Percentiles rank a stretch among this genome's conserved stretches.
phyloP scores from a whole-genome alignment of 2,329 filamentous ascomycete species.

The Beauveria scarabaeidicola region DNA sequence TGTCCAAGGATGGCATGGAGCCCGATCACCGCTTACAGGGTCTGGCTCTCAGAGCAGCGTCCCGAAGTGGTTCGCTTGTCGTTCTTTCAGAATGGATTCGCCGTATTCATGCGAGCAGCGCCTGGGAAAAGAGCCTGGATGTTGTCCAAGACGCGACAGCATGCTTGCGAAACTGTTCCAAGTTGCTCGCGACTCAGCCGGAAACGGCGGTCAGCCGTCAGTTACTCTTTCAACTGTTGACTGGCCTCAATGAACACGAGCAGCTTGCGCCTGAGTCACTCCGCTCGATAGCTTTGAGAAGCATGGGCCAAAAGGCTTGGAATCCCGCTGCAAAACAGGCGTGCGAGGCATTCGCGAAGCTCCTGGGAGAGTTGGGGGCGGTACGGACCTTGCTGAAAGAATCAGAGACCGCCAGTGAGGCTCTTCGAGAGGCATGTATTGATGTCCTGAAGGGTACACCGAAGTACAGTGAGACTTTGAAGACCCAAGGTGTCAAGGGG shows the following conservation, averaged over 20 bases:
- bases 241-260: conserved; percentile 19
- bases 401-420: conserved; percentile 11
- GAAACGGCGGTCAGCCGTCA: conserved; percentile 14
- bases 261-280: conserved; percentile 18
- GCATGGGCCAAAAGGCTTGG: conserved; percentile 4
- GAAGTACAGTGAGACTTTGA: conserved; percentile 1
- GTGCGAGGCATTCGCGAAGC: conserved; percentile 20
- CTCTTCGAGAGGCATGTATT: not conserved
- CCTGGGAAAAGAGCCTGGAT: not conserved
- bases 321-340: conserved; percentile 6
- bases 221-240: conserved; percentile 21
- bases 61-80: not conserved
- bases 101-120: not conserved
- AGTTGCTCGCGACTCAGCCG: not conserved
- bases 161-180: not conserved
- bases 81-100: conserved; percentile 7
- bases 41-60: not conserved
- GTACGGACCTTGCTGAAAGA: conserved; percentile 24
- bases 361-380: conserved; percentile 25
- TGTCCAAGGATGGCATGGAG: not conserved
- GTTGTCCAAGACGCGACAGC: conserved; percentile 1
- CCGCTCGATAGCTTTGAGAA: conserved; percentile 16
- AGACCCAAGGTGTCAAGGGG: conserved; percentile 1
- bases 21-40: conserved; percentile 1
- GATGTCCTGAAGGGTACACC: not conserved